Conservation (phyloP, 495 filamentous ascomycete species). For the Aspergillus incahuasiensis region DNA sequence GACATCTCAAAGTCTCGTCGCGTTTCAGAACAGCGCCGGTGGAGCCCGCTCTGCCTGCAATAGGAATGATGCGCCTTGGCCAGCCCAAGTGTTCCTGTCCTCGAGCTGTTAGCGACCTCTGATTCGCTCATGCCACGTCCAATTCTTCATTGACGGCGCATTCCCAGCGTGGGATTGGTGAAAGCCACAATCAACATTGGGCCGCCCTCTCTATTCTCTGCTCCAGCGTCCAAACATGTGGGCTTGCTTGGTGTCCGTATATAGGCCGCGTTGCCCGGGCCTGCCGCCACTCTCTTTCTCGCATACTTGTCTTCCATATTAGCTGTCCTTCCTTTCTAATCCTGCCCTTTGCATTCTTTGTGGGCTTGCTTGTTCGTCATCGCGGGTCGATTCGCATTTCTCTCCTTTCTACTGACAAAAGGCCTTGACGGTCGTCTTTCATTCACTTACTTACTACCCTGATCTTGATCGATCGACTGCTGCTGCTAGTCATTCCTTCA, state of each 20-base stretch:
- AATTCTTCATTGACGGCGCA: conserved; percentile 2
- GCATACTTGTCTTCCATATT: conserved; percentile 13
- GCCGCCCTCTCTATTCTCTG: not conserved
- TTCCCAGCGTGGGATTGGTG: conserved; percentile 4
- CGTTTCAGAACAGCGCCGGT: conserved; percentile 14
- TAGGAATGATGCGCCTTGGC: conserved; percentile 11
- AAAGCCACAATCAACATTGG: conserved; percentile 1
- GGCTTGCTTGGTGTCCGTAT: conserved; percentile 3
- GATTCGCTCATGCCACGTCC: conserved; percentile 6
- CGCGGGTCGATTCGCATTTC: conserved; percentile 21
- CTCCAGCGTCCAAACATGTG: conserved; percentile 1
- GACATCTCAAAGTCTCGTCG: conserved; percentile 7
- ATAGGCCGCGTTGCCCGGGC: conserved; percentile 12
- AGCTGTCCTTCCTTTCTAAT: conserved; percentile 13
- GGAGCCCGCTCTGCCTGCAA: conserved; percentile 12
- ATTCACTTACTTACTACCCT: conserved; percentile 12
- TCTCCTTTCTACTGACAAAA: conserved; percentile 5
- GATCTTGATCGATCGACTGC: conserved; percentile 9
- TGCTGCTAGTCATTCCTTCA: not conserved
- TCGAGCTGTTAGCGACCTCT: not conserved
- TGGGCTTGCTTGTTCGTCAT: conserved; percentile 4
- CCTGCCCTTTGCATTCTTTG: conserved; percentile 20
- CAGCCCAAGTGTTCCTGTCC: not conserved
- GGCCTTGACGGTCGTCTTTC: conserved; percentile 23
- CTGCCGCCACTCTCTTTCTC: conserved; percentile 2